phyloP scores from a whole-genome alignment of 768 basidiomycete genomes.

The Hortiboletus campestris region DNA sequence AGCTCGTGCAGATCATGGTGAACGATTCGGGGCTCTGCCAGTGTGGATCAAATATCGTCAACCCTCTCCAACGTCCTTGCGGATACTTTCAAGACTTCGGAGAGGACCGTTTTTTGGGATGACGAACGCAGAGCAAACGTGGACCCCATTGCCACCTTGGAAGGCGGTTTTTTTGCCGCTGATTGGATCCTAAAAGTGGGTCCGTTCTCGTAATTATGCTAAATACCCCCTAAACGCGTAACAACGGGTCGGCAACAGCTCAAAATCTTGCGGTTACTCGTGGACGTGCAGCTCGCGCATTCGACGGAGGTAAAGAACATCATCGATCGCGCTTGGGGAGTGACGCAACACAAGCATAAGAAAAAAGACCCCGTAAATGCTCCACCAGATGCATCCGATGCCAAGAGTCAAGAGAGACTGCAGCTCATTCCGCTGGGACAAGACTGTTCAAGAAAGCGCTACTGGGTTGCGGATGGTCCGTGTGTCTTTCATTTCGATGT shows the following conservation, averaged over 20 bases:
- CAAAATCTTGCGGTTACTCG: slow-evolving; percentile 77
- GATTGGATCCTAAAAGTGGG: slow-evolving; percentile 81
- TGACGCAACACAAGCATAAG: slow-evolving; percentile 81
- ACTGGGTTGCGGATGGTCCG: slow-evolving; percentile 89
- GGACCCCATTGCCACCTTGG: slow-evolving; percentile 66
- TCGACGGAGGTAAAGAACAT: slow-evolving; percentile 62
- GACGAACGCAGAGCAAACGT: slow-evolving; percentile 63
- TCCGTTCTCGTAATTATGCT: slow-evolving; percentile 26
- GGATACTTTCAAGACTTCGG: slow-evolving; percentile 70
- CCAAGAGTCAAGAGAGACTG: slow-evolving; percentile 63
- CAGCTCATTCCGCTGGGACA: slow-evolving; percentile 74
- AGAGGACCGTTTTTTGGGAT: slow-evolving; percentile 80
- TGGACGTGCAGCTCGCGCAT: slow-evolving; percentile 79
- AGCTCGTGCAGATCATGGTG: slow-evolving; percentile 21
- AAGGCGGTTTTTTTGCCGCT: slow-evolving; percentile 77
- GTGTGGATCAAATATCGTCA: slow-evolving; percentile 78
- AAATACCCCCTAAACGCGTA: slow-evolving; percentile 31
- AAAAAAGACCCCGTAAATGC: slow-evolving; percentile 62
- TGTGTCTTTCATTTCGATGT: slow-evolving; percentile 43
- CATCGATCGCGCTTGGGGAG: slow-evolving; percentile 87
- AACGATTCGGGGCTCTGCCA: slow-evolving; percentile 39
- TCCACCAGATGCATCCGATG: slow-evolving; percentile 57
- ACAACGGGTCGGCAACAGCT: slow-evolving; percentile 47
- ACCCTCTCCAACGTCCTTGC: slow-evolving; percentile 67
- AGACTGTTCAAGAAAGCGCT: slow-evolving; percentile 72